A percentile compares a stretch with the other conserved stretches of the same genome.
Conservation (phyloP, 177 flowering plant species). For the Tripterygium wilfordii region DNA sequence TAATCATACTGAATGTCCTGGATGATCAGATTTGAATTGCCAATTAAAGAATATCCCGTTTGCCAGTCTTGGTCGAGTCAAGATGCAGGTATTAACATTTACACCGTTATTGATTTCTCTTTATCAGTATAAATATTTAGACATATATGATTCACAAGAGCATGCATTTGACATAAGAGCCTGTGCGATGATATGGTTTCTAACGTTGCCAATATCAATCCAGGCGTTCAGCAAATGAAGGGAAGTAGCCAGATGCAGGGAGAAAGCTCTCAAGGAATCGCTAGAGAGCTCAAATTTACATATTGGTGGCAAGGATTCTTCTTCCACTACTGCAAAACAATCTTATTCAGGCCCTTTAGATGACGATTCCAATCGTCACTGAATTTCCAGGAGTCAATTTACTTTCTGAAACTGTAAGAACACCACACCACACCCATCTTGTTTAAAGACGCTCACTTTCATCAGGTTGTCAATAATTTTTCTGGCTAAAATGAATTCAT, state of each 20-base stretch:
- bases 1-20: slow-evolving; percentile 16
- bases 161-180: slow-evolving; percentile 28
- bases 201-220: slow-evolving; percentile 25
- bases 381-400: slow-evolving; percentile 72
- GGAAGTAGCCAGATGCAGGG: slow-evolving; percentile 40
- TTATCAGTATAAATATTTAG: no score
- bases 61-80: slow-evolving; percentile 43
- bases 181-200: slow-evolving; percentile 30
- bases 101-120: no score
- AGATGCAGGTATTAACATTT: slow-evolving; percentile 37
- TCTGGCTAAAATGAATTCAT: not conserved
- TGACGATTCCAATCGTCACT: slow-evolving; percentile 68
- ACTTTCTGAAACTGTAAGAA: slow-evolving; percentile 72
- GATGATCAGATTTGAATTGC: slow-evolving; percentile 57
- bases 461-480: not conserved
- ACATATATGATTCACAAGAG: no score
- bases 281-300: slow-evolving; percentile 29
- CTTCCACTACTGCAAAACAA: slow-evolving; percentile 21
- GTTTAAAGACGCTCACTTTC: not conserved
- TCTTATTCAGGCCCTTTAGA: slow-evolving; percentile 26
- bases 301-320: slow-evolving; percentile 30
- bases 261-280: slow-evolving; percentile 38
- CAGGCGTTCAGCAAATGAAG: slow-evolving; percentile 35
- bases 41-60: slow-evolving; percentile 37
- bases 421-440: no score